Evolutionary conservation across 331 rosid species (phyloP), one percentile per base, ranked within the genome.

Genomic region (Acacia concinna): DNA sequence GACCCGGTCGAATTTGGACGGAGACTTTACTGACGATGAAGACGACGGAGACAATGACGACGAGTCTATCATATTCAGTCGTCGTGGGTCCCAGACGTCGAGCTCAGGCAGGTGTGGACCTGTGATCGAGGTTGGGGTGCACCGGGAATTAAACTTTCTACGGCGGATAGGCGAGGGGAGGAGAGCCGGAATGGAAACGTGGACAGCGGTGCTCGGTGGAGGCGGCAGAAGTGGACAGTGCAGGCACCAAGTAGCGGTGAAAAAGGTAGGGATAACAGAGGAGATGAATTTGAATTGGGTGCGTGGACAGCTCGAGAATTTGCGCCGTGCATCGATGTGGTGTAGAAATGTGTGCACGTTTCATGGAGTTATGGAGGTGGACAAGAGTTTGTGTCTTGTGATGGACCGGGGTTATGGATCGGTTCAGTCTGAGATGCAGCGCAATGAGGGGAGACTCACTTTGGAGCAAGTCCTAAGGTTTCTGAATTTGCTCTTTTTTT

Each of bases 391-490:
- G 77, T 85, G 91, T 70, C 87, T 91, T 76, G 89, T 91, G 34
- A 89, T 90, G 90, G 92, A 91, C 43, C 79, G 83, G 84, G 90
- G 97, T 71, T 80, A 83, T 47, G 94, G 92, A 37, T 89, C 97
- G 17, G 84, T 91, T 78, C 91, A 88, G 75, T 86, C 94, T 15
- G 92, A 86, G 84, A 91, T 91, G 97, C 90, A 86, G 63, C 89
- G 87, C 41, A 91, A 89, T 62, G 89, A 89, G 77, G 92, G 97
- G 41, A 78, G 97, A 57, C 92, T 91, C 21, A 91, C 97, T 78
- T 84, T 91, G 88, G 97, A 89, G 85, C 97, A 91, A 88, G 88
- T 91, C 62, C 86, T 91, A 71, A 89, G 97, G 97, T 91, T 82
- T 38, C 56, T 69, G 67, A 54, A 52, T 52, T 52, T n/a, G 20